Base-by-base conservation (phyloP, 176 grass and related monocot genomes). In the Neostapfia colusana region DNA sequence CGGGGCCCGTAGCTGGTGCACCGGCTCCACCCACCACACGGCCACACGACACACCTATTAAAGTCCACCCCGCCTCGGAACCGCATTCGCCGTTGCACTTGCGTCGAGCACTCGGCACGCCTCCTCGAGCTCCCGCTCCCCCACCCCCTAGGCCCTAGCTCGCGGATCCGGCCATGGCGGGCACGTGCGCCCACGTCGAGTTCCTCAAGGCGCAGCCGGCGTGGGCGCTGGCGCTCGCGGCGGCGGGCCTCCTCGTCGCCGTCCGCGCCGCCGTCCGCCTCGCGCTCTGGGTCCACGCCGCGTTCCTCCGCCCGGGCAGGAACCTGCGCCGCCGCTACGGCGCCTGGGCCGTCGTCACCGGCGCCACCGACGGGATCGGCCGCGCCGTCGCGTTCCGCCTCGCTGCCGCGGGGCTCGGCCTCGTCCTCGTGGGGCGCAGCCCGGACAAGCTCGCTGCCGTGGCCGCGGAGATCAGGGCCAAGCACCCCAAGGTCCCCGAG, bases 321-420 rank as follows among this genome's bases (percentile, higher is more conserved):
- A 77, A 77, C 59, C 82, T 97, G 20, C 85, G 90, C 48, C 85
- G 90, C 48, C 85, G 90, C 25, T 97, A 97, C 84, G 93, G 93
- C 7, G 50, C 88, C 42, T 97, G 93, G 93, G 93, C 93, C 23
- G 87, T 97, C 43, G 93, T 97, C 78, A 96, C 93, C 14, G 93
- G 93, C 31, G 83, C 84, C 58, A 92, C 87, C 39, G 93, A 96
- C 67, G 93, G 93, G n/a, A 97, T 97, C 75, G 93, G 90, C 63
- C 84, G 78, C 34, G 93, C 90, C 82, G 86, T 92, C 75, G 85
- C 93, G 0, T 90, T 85, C 89, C 93, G 80, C 61, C 82, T 97
- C 36, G 93, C 90, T 3, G 79, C 81, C 2, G 58, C 83, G 8
- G 85, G 89, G 18, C 88, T 97, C 73, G 59, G 81, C 27, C 80